Percentiles rank a stretch among this genome's conserved stretches.
Evolutionary conservation across 441 rosid genomes (phyloP).

Genomic region (Aleurites moluccanus): DNA sequence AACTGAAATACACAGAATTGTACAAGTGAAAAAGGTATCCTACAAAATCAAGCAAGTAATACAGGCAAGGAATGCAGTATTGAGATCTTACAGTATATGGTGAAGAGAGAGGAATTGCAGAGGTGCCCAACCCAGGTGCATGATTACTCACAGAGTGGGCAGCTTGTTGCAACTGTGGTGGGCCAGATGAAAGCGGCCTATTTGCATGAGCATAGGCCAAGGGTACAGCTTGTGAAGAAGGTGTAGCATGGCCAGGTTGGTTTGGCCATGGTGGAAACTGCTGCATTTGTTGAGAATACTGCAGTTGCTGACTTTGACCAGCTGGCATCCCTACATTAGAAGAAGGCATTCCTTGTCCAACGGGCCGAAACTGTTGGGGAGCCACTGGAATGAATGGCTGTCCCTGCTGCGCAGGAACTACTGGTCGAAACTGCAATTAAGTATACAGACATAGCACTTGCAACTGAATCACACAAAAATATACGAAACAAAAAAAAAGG

Average conservation of each 20-base stretch:
- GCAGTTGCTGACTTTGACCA: constrained; percentile 60
- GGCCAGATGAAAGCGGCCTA: constrained; percentile 56
- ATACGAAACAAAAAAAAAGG: neutral
- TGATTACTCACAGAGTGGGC: constrained; percentile 39
- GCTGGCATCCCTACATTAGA: constrained; percentile 52
- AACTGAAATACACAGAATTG: constrained; percentile 46
- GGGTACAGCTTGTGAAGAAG: constrained; percentile 61
- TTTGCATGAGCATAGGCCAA: constrained; percentile 58
- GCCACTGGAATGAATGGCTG: constrained; percentile 60
- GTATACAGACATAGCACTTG: neutral
- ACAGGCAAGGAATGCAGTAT: constrained; percentile 13
- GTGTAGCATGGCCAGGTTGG: constrained; percentile 64
- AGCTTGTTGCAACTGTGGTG: constrained; percentile 52
- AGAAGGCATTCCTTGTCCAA: constrained; percentile 57
- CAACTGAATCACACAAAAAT: neutral
- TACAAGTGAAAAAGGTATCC: constrained; percentile 20
- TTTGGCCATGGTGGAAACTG: constrained; percentile 68
- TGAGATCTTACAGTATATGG: constrained; percentile 53
- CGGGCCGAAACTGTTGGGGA: constrained; percentile 74
- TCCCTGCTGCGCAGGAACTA: constrained; percentile 61
- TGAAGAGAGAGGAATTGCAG: constrained; percentile 54
- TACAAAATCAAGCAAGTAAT: constrained; percentile 9
- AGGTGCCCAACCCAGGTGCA: constrained; percentile 45
- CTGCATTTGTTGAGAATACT: constrained; percentile 70
- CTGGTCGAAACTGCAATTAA: constrained; percentile 64